phyloP scores from a whole-genome alignment of 805 yeast species.

The Trichomonascus vanleenenianus region DNA sequence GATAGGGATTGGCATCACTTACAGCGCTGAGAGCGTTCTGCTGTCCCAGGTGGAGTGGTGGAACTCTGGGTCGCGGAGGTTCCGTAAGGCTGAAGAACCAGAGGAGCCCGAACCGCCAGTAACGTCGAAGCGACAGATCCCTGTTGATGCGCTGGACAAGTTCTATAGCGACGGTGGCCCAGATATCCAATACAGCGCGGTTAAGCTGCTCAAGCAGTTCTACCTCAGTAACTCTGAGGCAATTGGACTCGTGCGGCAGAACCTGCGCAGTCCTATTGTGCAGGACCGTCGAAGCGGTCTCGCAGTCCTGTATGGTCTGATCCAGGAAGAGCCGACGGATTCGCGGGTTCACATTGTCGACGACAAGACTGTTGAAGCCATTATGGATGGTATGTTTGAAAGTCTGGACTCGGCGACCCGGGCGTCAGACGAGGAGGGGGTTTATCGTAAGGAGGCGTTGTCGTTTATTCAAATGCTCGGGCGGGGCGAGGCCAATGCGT shows the following conservation, averaged over 20 bases:
- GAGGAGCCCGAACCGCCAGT: too few species aligned
- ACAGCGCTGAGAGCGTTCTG: too few species aligned
- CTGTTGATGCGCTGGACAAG: slow-evolving; percentile 12
- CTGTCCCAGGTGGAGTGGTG: too few species aligned
- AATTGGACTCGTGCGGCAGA: slow-evolving; percentile 5
- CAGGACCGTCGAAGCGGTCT: slow-evolving; percentile 4
- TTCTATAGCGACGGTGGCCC: slow-evolving; percentile 10
- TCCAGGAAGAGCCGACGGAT: not conserved
- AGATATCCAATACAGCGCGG: slow-evolving; percentile 7
- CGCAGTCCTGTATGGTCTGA: slow-evolving; percentile 3
- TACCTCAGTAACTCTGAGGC: slow-evolving; percentile 5
- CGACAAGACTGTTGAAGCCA: not conserved
- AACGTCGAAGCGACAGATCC: slow-evolving; percentile 2
- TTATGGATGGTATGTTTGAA: slow-evolving; percentile 4
- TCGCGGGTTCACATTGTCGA: not conserved
- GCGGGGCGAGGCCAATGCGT: not conserved
- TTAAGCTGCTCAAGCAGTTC: slow-evolving; percentile 3
- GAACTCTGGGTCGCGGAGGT: too few species aligned
- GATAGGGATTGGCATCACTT: too few species aligned
- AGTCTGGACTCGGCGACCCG: not conserved
- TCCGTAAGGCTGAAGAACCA: too few species aligned
- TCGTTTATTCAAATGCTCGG: not conserved
- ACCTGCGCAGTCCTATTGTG: not conserved
- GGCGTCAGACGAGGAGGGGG: not conserved
- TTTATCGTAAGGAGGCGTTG: slow-evolving; percentile 2